Conservation (phyloP, 2,329 filamentous ascomycete genomes). For the Diaporthe sp. region DNA sequence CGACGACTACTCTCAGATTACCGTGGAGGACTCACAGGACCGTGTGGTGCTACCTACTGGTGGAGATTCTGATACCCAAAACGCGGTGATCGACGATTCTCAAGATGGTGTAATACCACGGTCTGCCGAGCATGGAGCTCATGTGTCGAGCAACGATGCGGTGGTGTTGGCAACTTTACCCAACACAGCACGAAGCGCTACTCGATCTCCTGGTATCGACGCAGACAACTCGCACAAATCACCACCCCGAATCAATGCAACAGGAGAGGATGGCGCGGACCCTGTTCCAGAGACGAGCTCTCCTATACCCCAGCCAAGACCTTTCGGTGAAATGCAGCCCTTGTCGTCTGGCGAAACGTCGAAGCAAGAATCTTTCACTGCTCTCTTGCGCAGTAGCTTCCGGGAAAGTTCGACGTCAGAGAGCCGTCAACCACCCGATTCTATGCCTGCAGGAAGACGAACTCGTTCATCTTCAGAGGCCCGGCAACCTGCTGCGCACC, state of each 20-base stretch:
- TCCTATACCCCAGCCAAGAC: constrained; percentile 39
- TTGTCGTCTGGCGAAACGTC: constrained; percentile 12
- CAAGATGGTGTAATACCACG: constrained; percentile 12
- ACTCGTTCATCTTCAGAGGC: neutral
- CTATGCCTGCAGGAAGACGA: neutral
- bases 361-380: constrained; percentile 18
- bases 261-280: constrained; percentile 41
- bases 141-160: constrained; percentile 33
- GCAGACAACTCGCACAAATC: constrained; percentile 24
- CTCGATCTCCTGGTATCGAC: constrained; percentile 11
- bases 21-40: constrained; percentile 44
- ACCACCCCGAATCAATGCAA: neutral
- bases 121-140: constrained; percentile 4
- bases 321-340: constrained; percentile 9
- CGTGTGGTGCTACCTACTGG: neutral
- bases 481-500: no score
- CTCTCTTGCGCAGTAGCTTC: constrained; percentile 8
- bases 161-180: constrained; percentile 36
- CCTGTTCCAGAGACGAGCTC: constrained; percentile 52
- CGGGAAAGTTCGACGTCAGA: neutral
- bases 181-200: constrained; percentile 33
- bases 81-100: constrained; percentile 35
- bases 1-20: constrained; percentile 43
- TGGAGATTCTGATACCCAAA: neutral
- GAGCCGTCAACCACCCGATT: neutral